A percentile compares a stretch with the other conserved stretches of the same genome.
These are phyloP conservation scores for Alternaria angustiovoidea DNA, from an alignment of 2,329 filamentous ascomycete species.

Conservation along the genomic window DNA sequence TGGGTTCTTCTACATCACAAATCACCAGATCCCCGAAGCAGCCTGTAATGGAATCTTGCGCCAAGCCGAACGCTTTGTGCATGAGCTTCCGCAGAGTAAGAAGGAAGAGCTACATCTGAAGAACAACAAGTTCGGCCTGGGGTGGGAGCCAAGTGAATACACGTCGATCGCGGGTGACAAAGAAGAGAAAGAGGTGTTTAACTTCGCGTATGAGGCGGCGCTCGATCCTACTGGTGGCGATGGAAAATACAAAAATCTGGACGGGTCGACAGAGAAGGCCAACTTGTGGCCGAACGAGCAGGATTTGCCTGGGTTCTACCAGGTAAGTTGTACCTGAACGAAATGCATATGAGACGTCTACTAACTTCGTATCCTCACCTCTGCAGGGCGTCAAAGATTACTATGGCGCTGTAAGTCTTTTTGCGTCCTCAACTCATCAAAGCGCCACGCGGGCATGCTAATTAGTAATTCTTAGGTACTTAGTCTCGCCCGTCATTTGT, in stretches of 20 bases:
- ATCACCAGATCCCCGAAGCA: conserved; percentile 44
- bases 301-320: conserved; percentile 52
- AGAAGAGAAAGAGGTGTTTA: conserved; percentile 55
- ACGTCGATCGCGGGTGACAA: conserved; percentile 52
- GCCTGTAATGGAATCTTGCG: conserved; percentile 44
- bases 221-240: conserved; percentile 53
- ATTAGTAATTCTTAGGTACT: conserved; percentile 33
- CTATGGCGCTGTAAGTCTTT: conserved; percentile 44
- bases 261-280: conserved; percentile 46
- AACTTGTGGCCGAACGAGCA: conserved; percentile 53
- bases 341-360: too few relatives aligned
- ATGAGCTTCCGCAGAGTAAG: conserved; percentile 39
- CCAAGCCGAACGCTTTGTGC: conserved; percentile 51
- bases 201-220: conserved; percentile 53
- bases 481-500: conserved; percentile 51
- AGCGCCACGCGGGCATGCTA: neutral
- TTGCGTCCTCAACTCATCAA: neutral
- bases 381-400: conserved; percentile 44
- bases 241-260: conserved; percentile 52
- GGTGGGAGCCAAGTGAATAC: conserved; percentile 54
- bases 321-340: too few relatives aligned
- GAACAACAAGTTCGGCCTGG: conserved; percentile 51
- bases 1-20: conserved; percentile 55
- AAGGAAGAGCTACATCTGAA: conserved; percentile 53
- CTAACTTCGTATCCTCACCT: too few relatives aligned